Evolutionary conservation across 2,329 filamentous ascomycete genomes (phyloP), one percentile per base, ranked within the genome.

Genomic region (Pestalotiopsis sp.): DNA sequence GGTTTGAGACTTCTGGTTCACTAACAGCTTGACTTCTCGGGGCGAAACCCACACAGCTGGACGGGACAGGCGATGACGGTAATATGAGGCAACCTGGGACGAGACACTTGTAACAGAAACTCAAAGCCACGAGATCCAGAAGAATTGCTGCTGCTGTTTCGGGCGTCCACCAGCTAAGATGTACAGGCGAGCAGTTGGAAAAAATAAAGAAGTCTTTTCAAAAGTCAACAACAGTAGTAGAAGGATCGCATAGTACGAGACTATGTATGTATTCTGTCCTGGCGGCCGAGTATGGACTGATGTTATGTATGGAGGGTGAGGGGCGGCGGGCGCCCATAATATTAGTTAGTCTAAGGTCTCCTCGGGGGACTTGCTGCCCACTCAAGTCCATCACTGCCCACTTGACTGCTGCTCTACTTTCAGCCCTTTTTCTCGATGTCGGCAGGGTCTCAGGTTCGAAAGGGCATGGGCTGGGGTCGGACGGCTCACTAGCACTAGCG

Each of bases 31-130:
- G 45, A 52, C 45, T 20, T 52, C 20, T 52, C 45, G 45, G 45
- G 45, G 45, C 45, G 20, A 52, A n/a, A n/a, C 45, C 45, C 45
- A 52, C 45, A 59, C 20, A 27, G 27, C 57, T 36, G 27, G n/a
- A 23, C 59, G 31, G 59, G 59, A 62, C 59, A 17, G 59, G 59
- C 59, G 59, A 39, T n/a, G 59, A 62, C 31, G 59, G 59, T 20
- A 23, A 20, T 39, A 36, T 62, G n/a, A 62, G 59, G 25, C 59
- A 62, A 39, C 59, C 31, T 13, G 59, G n/a, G 14, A 27, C n/a
- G 31, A 39, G 59, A 20, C 27, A 62, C 25, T 36, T 36, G 36
- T 27, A 39, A 3, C 9, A 31, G 27, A 20, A 61, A 36, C 41
- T 45, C 41, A 61, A 61, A 61, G 58, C 58, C 23, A 27, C 58